Percentiles rank a stretch among this genome's conserved stretches.
phyloP scores from a whole-genome alignment of 306 rosid species.

The Lathyrus sativus region DNA sequence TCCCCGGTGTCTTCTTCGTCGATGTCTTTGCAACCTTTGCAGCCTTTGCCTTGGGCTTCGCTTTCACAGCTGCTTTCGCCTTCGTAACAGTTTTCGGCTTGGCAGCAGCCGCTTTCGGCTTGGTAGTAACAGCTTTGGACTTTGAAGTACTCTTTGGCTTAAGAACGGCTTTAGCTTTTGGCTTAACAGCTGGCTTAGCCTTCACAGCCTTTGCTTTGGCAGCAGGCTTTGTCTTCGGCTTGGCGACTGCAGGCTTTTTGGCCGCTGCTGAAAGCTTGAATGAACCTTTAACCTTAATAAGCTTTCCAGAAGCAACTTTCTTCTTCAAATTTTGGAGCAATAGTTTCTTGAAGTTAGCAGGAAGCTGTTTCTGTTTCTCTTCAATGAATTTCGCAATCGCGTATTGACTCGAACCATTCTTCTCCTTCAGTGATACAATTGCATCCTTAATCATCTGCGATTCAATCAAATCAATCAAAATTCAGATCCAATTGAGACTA shows the following conservation, averaged over 20 bases:
- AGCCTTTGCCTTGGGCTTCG: too few species aligned
- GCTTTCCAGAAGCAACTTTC: constrained; percentile 65
- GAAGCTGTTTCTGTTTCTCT: constrained; percentile 75
- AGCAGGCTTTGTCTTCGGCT: not conserved
- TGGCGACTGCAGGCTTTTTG: not conserved
- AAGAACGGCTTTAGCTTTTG: not conserved
- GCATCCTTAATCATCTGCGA: constrained; percentile 85
- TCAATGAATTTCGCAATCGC: constrained; percentile 70
- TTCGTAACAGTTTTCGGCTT: not conserved
- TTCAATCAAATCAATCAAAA: not conserved
- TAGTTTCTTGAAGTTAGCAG: constrained; percentile 69
- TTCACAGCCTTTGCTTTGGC: not conserved
- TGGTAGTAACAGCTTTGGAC: not conserved
- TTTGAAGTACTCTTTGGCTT: not conserved
- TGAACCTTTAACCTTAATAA: constrained; percentile 66
- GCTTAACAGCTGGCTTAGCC: not conserved
- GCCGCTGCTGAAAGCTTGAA: constrained; percentile 56
- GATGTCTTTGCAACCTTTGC: not conserved
- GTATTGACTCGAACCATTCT: constrained; percentile 74
- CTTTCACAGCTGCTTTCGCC: not conserved
- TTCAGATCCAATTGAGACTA: not conserved
- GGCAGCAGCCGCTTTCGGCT: not conserved
- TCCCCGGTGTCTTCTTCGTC: not conserved
- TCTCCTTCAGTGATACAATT: constrained; percentile 66
- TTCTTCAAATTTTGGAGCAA: constrained; percentile 73